These are phyloP conservation scores for Solanum arcanum DNA, from an alignment of 257 asterid species.

Conservation along the genomic window DNA sequence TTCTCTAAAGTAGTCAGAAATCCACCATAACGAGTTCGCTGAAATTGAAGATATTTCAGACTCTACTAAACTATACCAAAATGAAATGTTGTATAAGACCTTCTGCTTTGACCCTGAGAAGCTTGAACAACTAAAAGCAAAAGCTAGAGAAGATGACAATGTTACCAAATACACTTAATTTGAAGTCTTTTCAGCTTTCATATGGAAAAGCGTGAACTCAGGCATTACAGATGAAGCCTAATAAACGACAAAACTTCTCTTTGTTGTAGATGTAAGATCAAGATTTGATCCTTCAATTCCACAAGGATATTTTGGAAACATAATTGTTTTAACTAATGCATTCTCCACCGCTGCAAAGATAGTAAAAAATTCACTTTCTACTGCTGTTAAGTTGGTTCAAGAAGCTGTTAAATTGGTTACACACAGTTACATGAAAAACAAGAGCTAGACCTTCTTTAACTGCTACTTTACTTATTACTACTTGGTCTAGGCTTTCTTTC, in stretches of 20 bases:
- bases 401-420: slow-evolving; percentile 59
- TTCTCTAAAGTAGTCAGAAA: slow-evolving; percentile 5
- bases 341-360: slow-evolving; percentile 50
- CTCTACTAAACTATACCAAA: slow-evolving; percentile 40
- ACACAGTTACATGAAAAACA: slow-evolving; percentile 63
- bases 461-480: slow-evolving; percentile 63
- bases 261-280: slow-evolving; percentile 73
- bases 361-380: slow-evolving; percentile 37
- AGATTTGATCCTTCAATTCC: slow-evolving; percentile 69
- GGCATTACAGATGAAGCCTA: slow-evolving; percentile 51
- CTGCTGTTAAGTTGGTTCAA: slow-evolving; percentile 43
- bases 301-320: slow-evolving; percentile 68
- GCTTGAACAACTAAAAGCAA: slow-evolving; percentile 38
- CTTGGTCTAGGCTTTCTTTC: slow-evolving; percentile 77
- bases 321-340: slow-evolving; percentile 62
- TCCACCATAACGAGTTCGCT: slow-evolving; percentile 70
- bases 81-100: slow-evolving; percentile 56
- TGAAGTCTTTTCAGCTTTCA: slow-evolving; percentile 73
- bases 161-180: slow-evolving; percentile 60
- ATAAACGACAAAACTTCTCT: slow-evolving; percentile 67
- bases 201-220: slow-evolving; percentile 60
- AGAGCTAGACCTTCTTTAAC: slow-evolving; percentile 67
- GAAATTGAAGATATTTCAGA: slow-evolving; percentile 59
- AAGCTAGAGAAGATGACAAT: slow-evolving; percentile 38
- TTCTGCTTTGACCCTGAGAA: slow-evolving; percentile 62